Conservation (phyloP, 129 eudicot species). For the Pittosporum tobira region DNA sequence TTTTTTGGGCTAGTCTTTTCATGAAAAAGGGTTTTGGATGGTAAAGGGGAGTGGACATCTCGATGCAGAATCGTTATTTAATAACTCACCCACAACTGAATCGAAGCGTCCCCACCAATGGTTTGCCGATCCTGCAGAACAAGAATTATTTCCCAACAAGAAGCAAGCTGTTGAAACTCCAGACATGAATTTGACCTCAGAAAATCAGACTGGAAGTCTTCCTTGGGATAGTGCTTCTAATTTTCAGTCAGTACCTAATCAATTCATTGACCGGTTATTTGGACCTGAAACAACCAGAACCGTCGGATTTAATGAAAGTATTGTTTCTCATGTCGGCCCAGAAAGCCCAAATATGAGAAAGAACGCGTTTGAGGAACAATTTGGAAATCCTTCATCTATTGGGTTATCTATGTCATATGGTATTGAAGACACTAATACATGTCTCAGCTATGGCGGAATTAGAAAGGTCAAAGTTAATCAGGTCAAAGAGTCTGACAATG, state of each 20-base stretch:
- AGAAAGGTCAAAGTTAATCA: conserved; percentile 68
- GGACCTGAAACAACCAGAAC: conserved; percentile 33
- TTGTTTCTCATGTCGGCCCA: conserved; percentile 18
- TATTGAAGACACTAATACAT: conserved; percentile 42
- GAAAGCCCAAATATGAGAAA: conserved; percentile 27
- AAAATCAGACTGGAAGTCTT: conserved; percentile 22
- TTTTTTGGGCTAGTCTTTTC: conserved; percentile 40
- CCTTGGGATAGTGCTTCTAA: conserved; percentile 51
- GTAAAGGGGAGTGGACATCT: conserved; percentile 43
- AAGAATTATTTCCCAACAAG: conserved; percentile 63
- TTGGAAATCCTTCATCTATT: conserved; percentile 31
- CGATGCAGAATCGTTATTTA: conserved; percentile 41
- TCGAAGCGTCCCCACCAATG: conserved; percentile 58
- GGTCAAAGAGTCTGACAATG: conserved; percentile 51
- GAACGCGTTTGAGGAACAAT: conserved; percentile 25
- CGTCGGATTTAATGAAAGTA: conserved; percentile 8
- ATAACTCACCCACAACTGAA: conserved; percentile 45
- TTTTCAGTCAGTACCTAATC: conserved; percentile 47
- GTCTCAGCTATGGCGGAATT: conserved; percentile 50
- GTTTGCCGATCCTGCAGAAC: conserved; percentile 53
- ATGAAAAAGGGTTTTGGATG: conserved; percentile 72
- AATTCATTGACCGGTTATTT: conserved; percentile 59
- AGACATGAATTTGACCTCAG: conserved; percentile 35
- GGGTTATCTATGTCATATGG: conserved; percentile 54
- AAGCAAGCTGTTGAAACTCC: conserved; percentile 55